Evolutionary conservation across 257 asterid species (phyloP), one percentile per base, ranked within the genome.

Genomic region (Solanum piurae): DNA sequence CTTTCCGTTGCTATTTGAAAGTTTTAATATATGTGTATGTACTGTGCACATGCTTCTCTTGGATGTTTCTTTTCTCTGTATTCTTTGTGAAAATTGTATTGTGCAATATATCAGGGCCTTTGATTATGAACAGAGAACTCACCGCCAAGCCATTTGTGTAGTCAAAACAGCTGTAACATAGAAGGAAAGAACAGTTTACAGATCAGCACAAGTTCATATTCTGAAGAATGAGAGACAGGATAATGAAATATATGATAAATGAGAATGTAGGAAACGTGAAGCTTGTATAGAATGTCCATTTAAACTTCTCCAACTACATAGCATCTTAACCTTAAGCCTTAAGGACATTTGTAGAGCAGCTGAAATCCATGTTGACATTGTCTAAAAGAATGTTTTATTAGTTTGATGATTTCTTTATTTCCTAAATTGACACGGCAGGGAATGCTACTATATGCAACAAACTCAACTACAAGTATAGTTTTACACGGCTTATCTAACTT

Each of bases 141-240:
- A 95, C 99, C 94, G 99, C 99, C 84, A 97, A 93, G 73, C 94
- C 99, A 90, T 95, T 97, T 9, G 99, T 95, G 95, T 97, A 97
- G 95, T 97, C 99, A 88, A 97, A 97, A 90, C 99, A 97, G 92
- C 99, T 97, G 98, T 91, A 92, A 88, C n/a, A 86, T 86, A 89
- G 71, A 86, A 86, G 62, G 83, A 87, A 33, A 76, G 23, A 37
- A 83, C 62, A 84, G 27, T 87, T 37, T 20, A 31, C 31, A 71
- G 80, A 84, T 87, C 34, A 84, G 86, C 69, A 49, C 69, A 11
- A 49, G 69, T 49, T 46, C 37, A 49, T 82, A 82, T 52, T 49
- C 69, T 16, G 69, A 49, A 49, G 44, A 82, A 31, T 27, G 34
- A 18, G 44, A 82, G 85, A 80, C 69, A 49, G 25, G 37, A 82